Evolutionary conservation across 2,329 filamentous ascomycete genomes (phyloP).

Genomic region (Colletotrichum tamarilloi): DNA sequence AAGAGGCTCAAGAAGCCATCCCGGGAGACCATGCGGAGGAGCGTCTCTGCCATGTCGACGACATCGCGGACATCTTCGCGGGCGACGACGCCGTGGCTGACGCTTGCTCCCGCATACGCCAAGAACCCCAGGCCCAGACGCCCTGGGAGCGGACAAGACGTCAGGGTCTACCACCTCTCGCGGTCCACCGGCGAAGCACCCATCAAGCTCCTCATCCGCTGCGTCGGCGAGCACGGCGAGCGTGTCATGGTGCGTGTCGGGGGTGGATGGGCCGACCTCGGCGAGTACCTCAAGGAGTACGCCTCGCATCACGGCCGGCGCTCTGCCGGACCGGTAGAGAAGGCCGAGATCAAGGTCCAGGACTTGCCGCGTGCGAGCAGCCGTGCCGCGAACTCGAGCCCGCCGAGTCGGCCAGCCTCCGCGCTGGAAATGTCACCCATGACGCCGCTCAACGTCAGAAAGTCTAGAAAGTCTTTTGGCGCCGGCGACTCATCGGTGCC

Average conservation of each 20-base stretch:
- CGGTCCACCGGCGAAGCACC: constrained; percentile 85
- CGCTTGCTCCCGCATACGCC: constrained; percentile 70
- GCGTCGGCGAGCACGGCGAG: constrained; percentile 89
- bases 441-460: constrained; percentile 65
- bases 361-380: constrained; percentile 52
- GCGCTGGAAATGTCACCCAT: constrained; percentile 52
- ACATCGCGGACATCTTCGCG: constrained; percentile 52
- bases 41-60: constrained; percentile 60
- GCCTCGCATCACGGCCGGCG: constrained; percentile 90
- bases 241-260: constrained; percentile 98
- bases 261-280: constrained; percentile 97
- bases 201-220: constrained; percentile 93
- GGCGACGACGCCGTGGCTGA: constrained; percentile 74
- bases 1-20: constrained; percentile 58
- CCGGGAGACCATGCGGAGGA: constrained; percentile 57
- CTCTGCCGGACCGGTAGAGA: constrained; percentile 57
- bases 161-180: constrained; percentile 92
- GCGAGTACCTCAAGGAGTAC: constrained; percentile 94
- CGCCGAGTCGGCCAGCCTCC: constrained; percentile 48
- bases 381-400: constrained; percentile 45
- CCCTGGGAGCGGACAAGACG: constrained; percentile 72
- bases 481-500: constrained; percentile 43
- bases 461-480: constrained; percentile 61
- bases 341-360: constrained; percentile 67
- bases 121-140: constrained; percentile 61